Evolutionary conservation across 163 green algal genomes (phyloP), one percentile per base, ranked within the genome.

Genomic region (Scenedesmus sp.): DNA sequence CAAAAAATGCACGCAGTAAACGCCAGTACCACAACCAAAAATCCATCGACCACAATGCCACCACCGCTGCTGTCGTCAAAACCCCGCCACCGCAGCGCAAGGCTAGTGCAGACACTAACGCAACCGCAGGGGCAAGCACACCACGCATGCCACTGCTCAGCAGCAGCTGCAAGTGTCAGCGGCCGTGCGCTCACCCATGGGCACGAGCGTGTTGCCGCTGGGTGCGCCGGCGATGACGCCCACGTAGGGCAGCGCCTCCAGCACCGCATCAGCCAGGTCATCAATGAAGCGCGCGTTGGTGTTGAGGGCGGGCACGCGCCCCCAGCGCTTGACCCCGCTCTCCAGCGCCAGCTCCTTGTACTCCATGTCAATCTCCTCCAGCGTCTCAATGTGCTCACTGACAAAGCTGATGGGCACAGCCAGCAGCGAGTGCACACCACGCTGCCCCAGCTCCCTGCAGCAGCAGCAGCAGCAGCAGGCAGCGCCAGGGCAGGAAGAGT

Each of bases 331-430:
- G 37, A 99, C 97, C 72, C 98, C 98, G 59, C 86, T 95, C 95
- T 97, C 96, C 90, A 98, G 85, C 15, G 98, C 98, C 37, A 99
- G 94, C 93, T 99, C 96, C 44, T 95, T 53, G 92, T 99, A 99
- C 95, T 99, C 98, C 94, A 99, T 97, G 95, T 99, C 98, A 83
- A 99, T 99, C 95, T 99, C 98, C 93, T 99, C 98, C 51, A 99
- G 95, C n/a, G 98, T 99, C 95, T 99, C 98, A 83, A 99, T 99
- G 96, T 99, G 98, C 94, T 99, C 98, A 15, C 92, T 97, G 33
- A 99, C 98, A 95, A 99, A 99, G 86, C 91, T 94, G 91, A 99
- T 98, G 79, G 98, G 98, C 89, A 99, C 98, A 13, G 97, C 98
- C 83, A 99, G 94, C 92, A 99, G 90, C 37, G 88, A 94, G 83